Evolutionary conservation across 2,329 filamentous ascomycete species (phyloP).

Genomic region (Hawksworthiomyces lignivorus): DNA sequence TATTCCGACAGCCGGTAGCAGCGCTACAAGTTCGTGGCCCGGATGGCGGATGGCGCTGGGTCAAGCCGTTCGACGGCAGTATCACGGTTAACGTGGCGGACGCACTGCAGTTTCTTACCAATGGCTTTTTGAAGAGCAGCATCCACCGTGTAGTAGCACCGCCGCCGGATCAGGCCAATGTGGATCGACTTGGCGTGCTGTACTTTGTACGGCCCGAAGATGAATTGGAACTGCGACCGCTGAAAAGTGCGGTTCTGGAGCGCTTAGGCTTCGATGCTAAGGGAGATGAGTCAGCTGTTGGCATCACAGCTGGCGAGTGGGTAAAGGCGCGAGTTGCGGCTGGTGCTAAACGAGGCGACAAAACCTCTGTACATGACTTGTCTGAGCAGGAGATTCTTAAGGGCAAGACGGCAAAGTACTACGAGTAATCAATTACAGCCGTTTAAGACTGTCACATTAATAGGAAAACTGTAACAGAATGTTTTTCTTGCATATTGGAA

Average conservation of each 20-base stretch:
- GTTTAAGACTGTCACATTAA: no score
- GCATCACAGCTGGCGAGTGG: slow-evolving; percentile 9
- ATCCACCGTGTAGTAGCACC: slow-evolving; percentile 27
- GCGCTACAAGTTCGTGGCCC: slow-evolving; percentile 40
- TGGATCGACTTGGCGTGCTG: slow-evolving; percentile 41
- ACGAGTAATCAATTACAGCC: no score
- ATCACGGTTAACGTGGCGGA: slow-evolving; percentile 42
- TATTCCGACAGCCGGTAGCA: slow-evolving; percentile 47
- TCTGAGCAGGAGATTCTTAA: slow-evolving; percentile 6
- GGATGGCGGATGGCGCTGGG: slow-evolving; percentile 35
- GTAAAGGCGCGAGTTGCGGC: slow-evolving; percentile 8
- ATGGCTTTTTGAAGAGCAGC: slow-evolving; percentile 30
- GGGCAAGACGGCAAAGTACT: slow-evolving; percentile 9
- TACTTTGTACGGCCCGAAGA: slow-evolving; percentile 42
- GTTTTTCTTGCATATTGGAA: no score
- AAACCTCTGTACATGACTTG: neutral
- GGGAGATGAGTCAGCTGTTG: neutral
- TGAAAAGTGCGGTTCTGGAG: slow-evolving; percentile 8
- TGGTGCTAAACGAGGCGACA: neutral
- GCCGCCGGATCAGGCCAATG: slow-evolving; percentile 33
- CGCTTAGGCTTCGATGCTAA: slow-evolving; percentile 2
- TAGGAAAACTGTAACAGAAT: no score
- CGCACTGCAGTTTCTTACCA: slow-evolving; percentile 36
- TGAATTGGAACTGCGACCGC: slow-evolving; percentile 23
- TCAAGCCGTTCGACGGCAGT: slow-evolving; percentile 34